Conservation (phyloP, 257 asterid species). For the Ilex aquifolium region DNA sequence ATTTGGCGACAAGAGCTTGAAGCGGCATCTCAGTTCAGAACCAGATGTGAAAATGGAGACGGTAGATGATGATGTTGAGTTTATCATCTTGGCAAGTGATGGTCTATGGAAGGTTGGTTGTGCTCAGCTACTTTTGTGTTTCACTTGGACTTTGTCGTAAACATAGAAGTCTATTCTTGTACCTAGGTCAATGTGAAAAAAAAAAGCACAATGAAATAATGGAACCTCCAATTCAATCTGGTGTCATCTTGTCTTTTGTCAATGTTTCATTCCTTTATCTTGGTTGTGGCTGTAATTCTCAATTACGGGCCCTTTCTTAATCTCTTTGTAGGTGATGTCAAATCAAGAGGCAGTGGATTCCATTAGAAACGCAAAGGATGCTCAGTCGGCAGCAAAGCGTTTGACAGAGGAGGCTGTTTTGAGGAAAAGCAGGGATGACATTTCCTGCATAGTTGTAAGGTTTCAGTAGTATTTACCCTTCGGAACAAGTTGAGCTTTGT, state of each 20-base stretch:
- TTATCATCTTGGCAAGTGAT: constrained; percentile 78
- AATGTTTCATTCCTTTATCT: not conserved
- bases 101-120: constrained; percentile 77
- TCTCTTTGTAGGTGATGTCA: constrained; percentile 59
- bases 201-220: not conserved
- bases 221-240: not conserved
- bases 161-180: not conserved
- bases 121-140: not conserved
- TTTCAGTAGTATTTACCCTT: constrained; percentile 30
- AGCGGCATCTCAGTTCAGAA: constrained; percentile 79
- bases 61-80: constrained; percentile 66
- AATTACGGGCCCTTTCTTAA: not conserved
- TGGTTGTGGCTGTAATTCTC: not conserved
- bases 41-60: constrained; percentile 52
- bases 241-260: not conserved
- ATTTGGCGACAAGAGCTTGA: constrained; percentile 90
- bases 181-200: not conserved
- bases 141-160: too few species aligned
- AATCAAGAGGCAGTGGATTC: constrained; percentile 85
- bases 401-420: constrained; percentile 52
- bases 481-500: constrained; percentile 5
- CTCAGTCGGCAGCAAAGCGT: constrained; percentile 71
- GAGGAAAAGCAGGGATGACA: constrained; percentile 79
- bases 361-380: constrained; percentile 53
- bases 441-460: constrained; percentile 88